phyloP scores from a whole-genome alignment of 129 eudicot species.

The Artemisia annua region DNA sequence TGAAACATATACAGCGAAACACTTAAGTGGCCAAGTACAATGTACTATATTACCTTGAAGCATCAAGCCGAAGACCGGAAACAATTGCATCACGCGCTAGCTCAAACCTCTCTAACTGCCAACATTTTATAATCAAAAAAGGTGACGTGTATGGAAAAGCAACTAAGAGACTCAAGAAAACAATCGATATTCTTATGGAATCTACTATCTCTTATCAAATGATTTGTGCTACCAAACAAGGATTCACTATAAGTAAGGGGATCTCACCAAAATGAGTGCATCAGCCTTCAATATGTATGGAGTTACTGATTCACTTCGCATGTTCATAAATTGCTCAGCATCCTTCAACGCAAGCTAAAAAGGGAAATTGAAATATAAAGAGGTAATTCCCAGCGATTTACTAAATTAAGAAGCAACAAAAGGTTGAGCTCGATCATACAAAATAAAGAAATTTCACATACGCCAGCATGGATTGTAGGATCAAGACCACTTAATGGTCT shows the following conservation, averaged over 20 bases:
- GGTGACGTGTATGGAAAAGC: slow-evolving; percentile 11
- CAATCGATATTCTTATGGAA: not conserved
- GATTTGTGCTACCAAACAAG: not conserved
- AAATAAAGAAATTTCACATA: slow-evolving; percentile 45
- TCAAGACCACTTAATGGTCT: slow-evolving; percentile 91
- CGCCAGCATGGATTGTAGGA: slow-evolving; percentile 97
- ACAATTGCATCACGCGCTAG: slow-evolving; percentile 67
- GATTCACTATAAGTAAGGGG: not conserved
- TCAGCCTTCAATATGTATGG: slow-evolving; percentile 75
- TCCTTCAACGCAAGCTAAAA: slow-evolving; percentile 96
- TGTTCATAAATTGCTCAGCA: slow-evolving; percentile 77
- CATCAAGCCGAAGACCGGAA: slow-evolving; percentile 85
- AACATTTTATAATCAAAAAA: slow-evolving; percentile 26
- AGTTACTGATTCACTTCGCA: slow-evolving; percentile 42
- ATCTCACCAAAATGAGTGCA: slow-evolving; percentile 79
- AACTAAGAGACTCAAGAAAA: not conserved
- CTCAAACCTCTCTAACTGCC: slow-evolving; percentile 93
- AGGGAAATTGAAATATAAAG: slow-evolving; percentile 16
- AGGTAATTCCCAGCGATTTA: not conserved
- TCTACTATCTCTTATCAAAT: not conserved
- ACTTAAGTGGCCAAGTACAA: not conserved
- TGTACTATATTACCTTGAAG: slow-evolving; percentile 59
- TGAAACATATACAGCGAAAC: not conserved
- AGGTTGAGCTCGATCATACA: slow-evolving; percentile 40
- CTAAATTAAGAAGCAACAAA: slow-evolving; percentile 16